These are phyloP conservation scores for Fomitopsis pulvina DNA, from an alignment of 768 basidiomycete species.

Conservation along the genomic window DNA sequence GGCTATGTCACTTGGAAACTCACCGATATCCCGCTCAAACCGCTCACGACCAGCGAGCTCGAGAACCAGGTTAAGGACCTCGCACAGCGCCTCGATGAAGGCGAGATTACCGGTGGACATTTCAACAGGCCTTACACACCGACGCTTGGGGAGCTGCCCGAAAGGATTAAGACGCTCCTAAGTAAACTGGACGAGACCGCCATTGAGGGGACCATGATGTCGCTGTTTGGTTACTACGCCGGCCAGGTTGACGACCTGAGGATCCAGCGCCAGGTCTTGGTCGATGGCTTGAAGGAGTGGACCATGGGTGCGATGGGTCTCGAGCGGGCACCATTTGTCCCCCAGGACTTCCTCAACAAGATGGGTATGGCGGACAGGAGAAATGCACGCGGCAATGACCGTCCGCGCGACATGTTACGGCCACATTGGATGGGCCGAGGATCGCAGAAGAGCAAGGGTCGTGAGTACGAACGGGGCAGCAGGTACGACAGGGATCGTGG, in stretches of 20 bases:
- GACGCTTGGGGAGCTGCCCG: constrained; percentile 22
- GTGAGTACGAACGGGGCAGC: background rate
- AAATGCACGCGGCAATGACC: too few relatives aligned
- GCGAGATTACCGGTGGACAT: constrained; percentile 7
- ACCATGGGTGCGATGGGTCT: constrained; percentile 49
- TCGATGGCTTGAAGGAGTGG: constrained; percentile 61
- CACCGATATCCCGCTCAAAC: constrained; percentile 61
- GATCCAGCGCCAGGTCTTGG: constrained; percentile 33
- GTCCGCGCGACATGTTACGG: background rate
- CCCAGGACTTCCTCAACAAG: constrained; percentile 36
- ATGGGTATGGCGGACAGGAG: constrained; percentile 23
- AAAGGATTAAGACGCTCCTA: constrained; percentile 25
- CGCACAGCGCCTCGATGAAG: constrained; percentile 40
- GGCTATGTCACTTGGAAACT: constrained; percentile 60
- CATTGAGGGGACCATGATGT: constrained; percentile 55
- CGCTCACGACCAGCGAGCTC: constrained; percentile 44
- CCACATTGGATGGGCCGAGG: background rate
- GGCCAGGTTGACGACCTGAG: constrained; percentile 44
- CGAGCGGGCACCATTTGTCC: constrained; percentile 43
- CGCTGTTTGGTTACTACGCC: constrained; percentile 69
- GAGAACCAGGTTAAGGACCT: constrained; percentile 37
- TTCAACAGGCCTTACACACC: constrained; percentile 2
- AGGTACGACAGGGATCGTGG: background rate
- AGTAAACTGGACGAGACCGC: constrained; percentile 39
- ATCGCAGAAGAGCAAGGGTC: background rate